These are phyloP conservation scores for Backusella tarrabulga DNA, from an alignment of 192 early-diverging fungal genomes.

Conservation along the genomic window DNA sequence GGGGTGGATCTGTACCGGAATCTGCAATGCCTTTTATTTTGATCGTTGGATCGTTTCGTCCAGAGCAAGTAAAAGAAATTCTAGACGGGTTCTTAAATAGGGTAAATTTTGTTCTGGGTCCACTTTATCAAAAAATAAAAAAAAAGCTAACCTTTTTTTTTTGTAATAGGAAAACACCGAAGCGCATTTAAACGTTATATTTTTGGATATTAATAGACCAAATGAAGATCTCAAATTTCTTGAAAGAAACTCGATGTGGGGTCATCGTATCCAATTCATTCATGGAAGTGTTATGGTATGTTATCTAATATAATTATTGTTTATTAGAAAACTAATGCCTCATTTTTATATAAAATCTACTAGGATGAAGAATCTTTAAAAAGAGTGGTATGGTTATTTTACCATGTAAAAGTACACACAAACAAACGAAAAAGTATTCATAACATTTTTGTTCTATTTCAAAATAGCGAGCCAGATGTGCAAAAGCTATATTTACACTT, in stretches of 20 bases:
- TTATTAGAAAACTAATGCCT: background rate
- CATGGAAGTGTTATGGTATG: conserved; percentile 34
- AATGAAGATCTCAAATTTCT: conserved; percentile 46
- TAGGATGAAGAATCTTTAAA: conserved; percentile 27
- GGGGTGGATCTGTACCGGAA: conserved; percentile 27
- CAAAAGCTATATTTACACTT: conserved; percentile 48
- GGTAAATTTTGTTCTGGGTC: conserved; percentile 16
- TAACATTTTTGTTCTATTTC: background rate
- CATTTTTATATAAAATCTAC: background rate
- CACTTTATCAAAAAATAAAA: background rate
- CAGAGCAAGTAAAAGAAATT: conserved; percentile 43
- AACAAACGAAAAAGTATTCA: background rate
- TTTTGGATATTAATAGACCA: conserved; percentile 44
- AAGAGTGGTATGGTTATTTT: conserved; percentile 21
- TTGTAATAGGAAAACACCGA: conserved; percentile 41
- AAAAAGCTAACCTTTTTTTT: background rate
- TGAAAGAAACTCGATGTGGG: conserved; percentile 41
- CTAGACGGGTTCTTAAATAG: conserved; percentile 45
- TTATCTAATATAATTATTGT: background rate
- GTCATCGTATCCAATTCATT: conserved; percentile 37
- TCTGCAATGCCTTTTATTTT: conserved; percentile 38
- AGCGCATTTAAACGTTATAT: conserved; percentile 45
- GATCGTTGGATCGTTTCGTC: conserved; percentile 44
- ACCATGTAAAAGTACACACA: background rate
- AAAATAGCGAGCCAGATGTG: conserved; percentile 40